Evolutionary conservation across 441 rosid species (phyloP).

Genomic region (Sinapis alba): DNA sequence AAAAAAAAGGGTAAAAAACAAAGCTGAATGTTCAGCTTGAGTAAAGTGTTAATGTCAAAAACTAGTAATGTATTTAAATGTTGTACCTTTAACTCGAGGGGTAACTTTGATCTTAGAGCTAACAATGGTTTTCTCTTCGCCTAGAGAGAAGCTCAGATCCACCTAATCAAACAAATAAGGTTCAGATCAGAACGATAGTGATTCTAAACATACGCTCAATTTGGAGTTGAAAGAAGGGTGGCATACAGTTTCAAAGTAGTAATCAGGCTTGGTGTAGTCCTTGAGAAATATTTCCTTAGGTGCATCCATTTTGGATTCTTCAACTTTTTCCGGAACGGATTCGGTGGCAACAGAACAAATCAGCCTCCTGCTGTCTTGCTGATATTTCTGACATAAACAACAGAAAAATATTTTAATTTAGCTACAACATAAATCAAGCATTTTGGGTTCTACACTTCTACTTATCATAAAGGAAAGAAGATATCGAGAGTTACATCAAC

Average conservation of each 20-base stretch:
- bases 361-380: slow-evolving; percentile 51
- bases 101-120: slow-evolving; percentile 72
- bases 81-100: slow-evolving; percentile 84
- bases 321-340: slow-evolving; percentile 58
- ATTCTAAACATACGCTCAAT: neutral
- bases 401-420: slow-evolving; percentile 9
- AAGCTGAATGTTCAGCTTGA: neutral
- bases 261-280: slow-evolving; percentile 91
- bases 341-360: slow-evolving; percentile 83
- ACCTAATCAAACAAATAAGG: slow-evolving; percentile 50
- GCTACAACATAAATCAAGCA: slow-evolving; percentile 17
- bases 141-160: slow-evolving; percentile 77
- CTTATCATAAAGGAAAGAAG: slow-evolving; percentile 12
- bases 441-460: neutral
- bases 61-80: neutral
- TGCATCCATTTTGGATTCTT: slow-evolving; percentile 76
- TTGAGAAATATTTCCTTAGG: slow-evolving; percentile 93
- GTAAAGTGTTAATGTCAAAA: neutral
- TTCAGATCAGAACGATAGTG: slow-evolving; percentile 17
- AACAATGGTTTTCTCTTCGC: slow-evolving; percentile 93
- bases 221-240: neutral
- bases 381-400: slow-evolving; percentile 52
- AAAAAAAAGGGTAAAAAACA: neutral
- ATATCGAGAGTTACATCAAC: slow-evolving; percentile 49
- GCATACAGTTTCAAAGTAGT: slow-evolving; percentile 81